A percentile compares a stretch with the other conserved stretches of the same genome.
Evolutionary conservation across 108 stramenopile species (phyloP).

Genomic region (Cyclostephanos invisitatus): DNA sequence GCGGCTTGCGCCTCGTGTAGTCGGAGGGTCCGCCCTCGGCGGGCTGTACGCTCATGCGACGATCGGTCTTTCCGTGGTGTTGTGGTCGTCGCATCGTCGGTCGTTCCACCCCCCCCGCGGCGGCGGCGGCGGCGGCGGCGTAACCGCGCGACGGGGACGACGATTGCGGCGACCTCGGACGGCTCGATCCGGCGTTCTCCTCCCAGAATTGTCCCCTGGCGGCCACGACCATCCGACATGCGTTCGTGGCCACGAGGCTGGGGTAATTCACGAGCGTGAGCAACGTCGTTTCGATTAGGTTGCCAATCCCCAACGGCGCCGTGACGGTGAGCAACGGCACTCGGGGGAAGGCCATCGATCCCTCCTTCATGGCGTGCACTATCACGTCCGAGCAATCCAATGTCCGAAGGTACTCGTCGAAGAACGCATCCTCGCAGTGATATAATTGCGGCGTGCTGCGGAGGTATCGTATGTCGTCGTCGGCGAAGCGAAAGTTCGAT

Average conservation of each 20-base stretch:
- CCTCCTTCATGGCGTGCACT: constrained; percentile 84
- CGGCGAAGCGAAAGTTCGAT: constrained; percentile 73
- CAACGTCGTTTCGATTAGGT: constrained; percentile 96
- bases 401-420: constrained; percentile 72
- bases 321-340: constrained; percentile 81
- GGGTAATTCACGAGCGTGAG: constrained; percentile 95
- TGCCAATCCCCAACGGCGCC: constrained; percentile 90
- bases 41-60: constrained; percentile 35
- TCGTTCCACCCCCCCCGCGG: too few relatives aligned
- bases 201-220: constrained; percentile 74
- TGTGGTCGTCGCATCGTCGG: too few relatives aligned
- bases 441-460: constrained; percentile 54
- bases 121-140: too few relatives aligned
- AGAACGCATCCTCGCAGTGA: constrained; percentile 87
- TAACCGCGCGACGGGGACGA: too few relatives aligned
- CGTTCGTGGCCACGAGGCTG: constrained; percentile 93
- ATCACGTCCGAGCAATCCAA: constrained; percentile 77
- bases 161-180: too few relatives aligned
- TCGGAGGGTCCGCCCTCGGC: constrained; percentile 36
- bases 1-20: constrained; percentile 34
- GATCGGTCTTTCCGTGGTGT: too few relatives aligned
- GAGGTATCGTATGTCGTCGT: constrained; percentile 86
- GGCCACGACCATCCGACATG: constrained; percentile 93
- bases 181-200: constrained; percentile 30
- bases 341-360: constrained; percentile 86